Percentiles rank a stretch among this genome's conserved stretches.
These are phyloP conservation scores for Colletotrichum sojae DNA, from an alignment of 2,329 filamentous ascomycete genomes.

Conservation along the genomic window DNA sequence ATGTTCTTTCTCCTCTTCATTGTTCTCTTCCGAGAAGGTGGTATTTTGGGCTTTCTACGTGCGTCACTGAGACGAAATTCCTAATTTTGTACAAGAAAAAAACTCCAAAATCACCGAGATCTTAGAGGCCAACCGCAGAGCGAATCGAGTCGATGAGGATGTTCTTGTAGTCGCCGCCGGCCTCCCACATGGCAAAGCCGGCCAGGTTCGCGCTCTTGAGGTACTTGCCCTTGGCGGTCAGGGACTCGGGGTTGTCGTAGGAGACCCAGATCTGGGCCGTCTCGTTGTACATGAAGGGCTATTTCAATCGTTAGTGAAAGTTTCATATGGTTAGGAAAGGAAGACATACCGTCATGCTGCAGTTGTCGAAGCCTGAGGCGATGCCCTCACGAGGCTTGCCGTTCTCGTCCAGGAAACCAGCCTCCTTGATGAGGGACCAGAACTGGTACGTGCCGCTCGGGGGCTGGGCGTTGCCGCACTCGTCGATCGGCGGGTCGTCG, in stretches of 20 bases:
- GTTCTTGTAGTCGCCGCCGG: conserved; percentile 37
- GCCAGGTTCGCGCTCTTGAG: conserved; percentile 21
- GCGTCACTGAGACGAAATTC: conserved; percentile 2
- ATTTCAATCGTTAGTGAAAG: not conserved
- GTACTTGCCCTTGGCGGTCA: conserved; percentile 35
- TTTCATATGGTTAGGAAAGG: too few relatives aligned
- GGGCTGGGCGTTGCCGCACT: conserved; percentile 33
- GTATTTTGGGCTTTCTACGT: conserved; percentile 4
- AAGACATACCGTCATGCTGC: conserved; percentile 37
- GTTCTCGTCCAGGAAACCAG: conserved; percentile 29
- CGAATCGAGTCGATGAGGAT: conserved; percentile 34
- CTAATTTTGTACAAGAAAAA: not conserved
- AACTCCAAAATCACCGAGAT: not conserved
- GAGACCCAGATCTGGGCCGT: conserved; percentile 35
- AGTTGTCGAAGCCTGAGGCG: conserved; percentile 30
- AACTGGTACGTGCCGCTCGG: conserved; percentile 34
- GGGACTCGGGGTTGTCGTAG: conserved; percentile 32
- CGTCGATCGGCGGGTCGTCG: conserved; percentile 33
- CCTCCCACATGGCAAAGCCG: conserved; percentile 35
- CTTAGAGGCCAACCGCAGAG: conserved; percentile 31
- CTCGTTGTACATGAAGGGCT: conserved; percentile 36
- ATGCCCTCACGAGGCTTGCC: conserved; percentile 31
- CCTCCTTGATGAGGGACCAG: conserved; percentile 35
- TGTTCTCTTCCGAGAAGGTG: not conserved
- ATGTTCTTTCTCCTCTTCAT: too few relatives aligned